Evolutionary conservation across 164 flowering plant species (phyloP), one percentile per base, ranked within the genome.

Genomic region (Aristolochia californica): DNA sequence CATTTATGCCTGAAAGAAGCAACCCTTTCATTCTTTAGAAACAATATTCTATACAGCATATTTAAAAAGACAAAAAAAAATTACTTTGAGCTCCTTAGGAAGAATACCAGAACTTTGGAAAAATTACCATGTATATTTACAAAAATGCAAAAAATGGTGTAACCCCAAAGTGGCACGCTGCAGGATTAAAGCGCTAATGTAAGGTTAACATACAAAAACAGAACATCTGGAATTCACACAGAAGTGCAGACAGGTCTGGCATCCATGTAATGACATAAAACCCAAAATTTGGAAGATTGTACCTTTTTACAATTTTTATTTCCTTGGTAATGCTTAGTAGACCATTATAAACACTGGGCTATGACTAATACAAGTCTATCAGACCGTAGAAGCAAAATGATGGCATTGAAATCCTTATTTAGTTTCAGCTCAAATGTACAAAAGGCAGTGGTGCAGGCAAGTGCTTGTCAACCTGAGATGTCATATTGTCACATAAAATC

Each of bases 131-230:
- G 96, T 54, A 85, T 72, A 60, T 83, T 72, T 5, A 84, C 71
- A 54, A 88, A 62, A 51, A 83, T 78, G 83, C 91, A 85, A 45
- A 63, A 43, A 51, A 85, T 85, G 43, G 84, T 80, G 72, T 88
- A 91, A 61, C 74, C 66, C 95, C 97, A 85, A 24, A 91, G 91
- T 13, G 94, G 88, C 48, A 82, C 55, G 58, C 96, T 91, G 91
- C 89, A 83, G 61, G 73, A 66, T 60, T 23, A 52, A 11, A 11
- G 11, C 5, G 10, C 50, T 17, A 17, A 47, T 47, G 50, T 17
- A 14, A 47, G 18, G 50, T 17, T 16, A 17, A 47, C 5, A 8
- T 4, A 5, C 13, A 5, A 1, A 17, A 47, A 47, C 4, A 12
- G 4, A 18, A 18, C 48, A 3, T 12, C 4, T 14, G 48, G 11